Base-by-base conservation (phyloP, 768 basidiomycete genomes). In the Mycena metata region DNA sequence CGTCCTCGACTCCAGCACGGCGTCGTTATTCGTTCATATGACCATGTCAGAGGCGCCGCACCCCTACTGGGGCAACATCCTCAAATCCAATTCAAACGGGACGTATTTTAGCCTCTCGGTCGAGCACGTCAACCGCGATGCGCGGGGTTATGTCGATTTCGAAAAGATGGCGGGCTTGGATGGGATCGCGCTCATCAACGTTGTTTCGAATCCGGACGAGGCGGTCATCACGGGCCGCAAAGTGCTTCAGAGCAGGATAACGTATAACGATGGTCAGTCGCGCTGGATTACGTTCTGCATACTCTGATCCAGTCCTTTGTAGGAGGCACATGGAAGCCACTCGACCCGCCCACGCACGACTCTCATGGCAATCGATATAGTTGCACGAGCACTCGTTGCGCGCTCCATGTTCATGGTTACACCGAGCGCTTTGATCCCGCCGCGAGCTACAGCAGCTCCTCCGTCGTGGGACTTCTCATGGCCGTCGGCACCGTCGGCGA, bases 81-180 rank as follows among this genome's bases (percentile, higher is more conserved):
- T 96, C 66, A 96, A 97, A 79, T 98, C 96, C 30, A 98, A 99
- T 78, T 98, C 93, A 26, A 99, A 99, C 73, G 97, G 97, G 41
- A 99, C 97, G 0, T 98, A 98, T 83, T 99, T 95, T 76, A 90
- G 93, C 21, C 76, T 96, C 15, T 94, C 96, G 1, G 75, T 93
- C 43, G 91, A 94, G 72, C 85, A 95, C 72, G 97, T 93, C 61
- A 99, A 99, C 77, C 88, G 97, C 23, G 91, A 99, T 77, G 81
- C 87, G 0, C 76, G 81, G 0, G 97, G 97, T 4, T 98, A 86
- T 75, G 96, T 95, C 43, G 97, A 99, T 78, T 99, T 98, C 72
- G 97, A 99, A 82, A 99, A 98, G 84, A 91, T 98, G 86, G 88
- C 91, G 62, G 96, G 96, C 16, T 79, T 99, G 56, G 96, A 98